Evolutionary conservation across 805 yeast genomes (phyloP).

Genomic region (Yarrowia sp.): DNA sequence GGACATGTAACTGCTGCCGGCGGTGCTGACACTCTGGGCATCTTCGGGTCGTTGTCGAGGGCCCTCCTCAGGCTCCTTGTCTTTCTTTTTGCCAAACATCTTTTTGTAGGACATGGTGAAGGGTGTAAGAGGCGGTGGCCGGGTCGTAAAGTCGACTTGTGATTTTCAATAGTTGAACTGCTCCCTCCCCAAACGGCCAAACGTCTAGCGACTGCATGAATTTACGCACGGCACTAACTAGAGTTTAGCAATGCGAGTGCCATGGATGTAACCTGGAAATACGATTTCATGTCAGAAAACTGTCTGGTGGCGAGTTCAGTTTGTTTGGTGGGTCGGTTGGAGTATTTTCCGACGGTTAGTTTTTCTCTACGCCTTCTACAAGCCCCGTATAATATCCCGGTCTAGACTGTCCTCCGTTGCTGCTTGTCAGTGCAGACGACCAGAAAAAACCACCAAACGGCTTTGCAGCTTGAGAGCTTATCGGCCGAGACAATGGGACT

Average conservation of each 20-base stretch:
- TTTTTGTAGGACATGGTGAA: constrained; percentile 21
- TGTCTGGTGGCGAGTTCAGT: background rate
- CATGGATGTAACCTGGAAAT: background rate
- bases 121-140: too few species aligned
- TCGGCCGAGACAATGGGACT: background rate
- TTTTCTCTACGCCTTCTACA: background rate
- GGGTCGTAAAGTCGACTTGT: background rate
- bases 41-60: constrained; percentile 6
- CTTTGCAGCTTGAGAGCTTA: constrained; percentile 16
- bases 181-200: background rate
- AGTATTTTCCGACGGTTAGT: background rate
- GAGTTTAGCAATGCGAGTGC: constrained; percentile 14
- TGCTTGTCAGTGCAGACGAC: background rate
- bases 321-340: background rate
- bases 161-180: background rate
- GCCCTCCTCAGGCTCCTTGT: constrained; percentile 21
- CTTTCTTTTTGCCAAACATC: constrained; percentile 22
- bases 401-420: background rate
- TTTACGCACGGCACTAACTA: constrained; percentile 26
- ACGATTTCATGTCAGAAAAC: background rate
- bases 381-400: too few species aligned
- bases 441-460: background rate
- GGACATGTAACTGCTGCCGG: constrained; percentile 18
- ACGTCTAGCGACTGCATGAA: constrained; percentile 11
- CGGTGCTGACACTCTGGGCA: constrained; percentile 13